Conservation (phyloP, 2,329 filamentous ascomycete genomes). For the Myriosclerotinia scirpicola region DNA sequence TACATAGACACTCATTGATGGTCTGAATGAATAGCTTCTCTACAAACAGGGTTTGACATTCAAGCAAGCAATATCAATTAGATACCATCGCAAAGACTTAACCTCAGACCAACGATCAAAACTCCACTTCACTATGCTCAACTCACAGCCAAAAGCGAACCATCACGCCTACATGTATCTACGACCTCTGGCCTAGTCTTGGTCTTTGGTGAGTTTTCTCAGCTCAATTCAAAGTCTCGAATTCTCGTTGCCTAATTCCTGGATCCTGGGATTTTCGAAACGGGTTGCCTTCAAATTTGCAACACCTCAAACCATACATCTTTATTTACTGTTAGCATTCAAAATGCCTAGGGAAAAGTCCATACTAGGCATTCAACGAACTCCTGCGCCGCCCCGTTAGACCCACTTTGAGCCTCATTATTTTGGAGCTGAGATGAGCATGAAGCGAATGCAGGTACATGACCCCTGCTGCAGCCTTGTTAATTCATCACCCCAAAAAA, state of each 20-base stretch:
- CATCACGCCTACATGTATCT: background rate
- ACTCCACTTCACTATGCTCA: background rate
- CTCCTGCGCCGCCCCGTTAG: background rate
- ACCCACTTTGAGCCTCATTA: conserved; percentile 13
- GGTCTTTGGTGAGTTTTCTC: background rate
- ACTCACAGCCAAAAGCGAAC: background rate
- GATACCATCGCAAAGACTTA: background rate
- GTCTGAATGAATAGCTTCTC: background rate
- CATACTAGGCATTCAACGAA: background rate
- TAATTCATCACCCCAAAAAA: background rate
- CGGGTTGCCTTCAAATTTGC: background rate
- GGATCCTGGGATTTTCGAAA: background rate
- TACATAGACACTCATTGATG: background rate
- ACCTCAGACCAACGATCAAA: background rate
- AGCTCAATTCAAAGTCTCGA: background rate
- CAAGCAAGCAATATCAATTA: background rate
- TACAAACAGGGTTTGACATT: background rate
- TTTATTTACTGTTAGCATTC: background rate
- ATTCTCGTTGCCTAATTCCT: background rate
- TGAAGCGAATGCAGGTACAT: conserved; percentile 9
- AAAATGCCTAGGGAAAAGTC: conserved; percentile 14
- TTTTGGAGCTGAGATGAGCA: background rate
- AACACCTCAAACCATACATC: background rate
- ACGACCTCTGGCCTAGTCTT: background rate
- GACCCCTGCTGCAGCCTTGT: conserved; percentile 8